A percentile compares a stretch with the other conserved stretches of the same genome.
phyloP scores from a whole-genome alignment of 805 yeast species.

The Yarrowia divulgata region DNA sequence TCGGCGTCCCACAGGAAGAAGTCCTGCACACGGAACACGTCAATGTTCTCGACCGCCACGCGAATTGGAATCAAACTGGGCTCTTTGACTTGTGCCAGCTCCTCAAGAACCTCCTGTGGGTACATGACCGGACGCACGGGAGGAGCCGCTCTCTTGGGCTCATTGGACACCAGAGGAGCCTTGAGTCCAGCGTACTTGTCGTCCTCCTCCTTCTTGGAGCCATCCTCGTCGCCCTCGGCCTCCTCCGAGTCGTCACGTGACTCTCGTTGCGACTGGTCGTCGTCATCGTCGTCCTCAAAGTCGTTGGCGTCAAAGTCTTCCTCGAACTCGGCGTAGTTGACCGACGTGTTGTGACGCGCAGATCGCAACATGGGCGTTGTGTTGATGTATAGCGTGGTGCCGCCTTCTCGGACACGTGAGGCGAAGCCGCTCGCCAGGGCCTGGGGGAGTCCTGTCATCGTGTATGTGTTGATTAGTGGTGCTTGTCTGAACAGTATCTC shows the following conservation, averaged over 20 bases:
- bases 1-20: slow-evolving; percentile 76
- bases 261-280: slow-evolving; percentile 17
- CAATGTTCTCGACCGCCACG: slow-evolving; percentile 65
- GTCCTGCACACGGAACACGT: slow-evolving; percentile 61
- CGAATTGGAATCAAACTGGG: slow-evolving; percentile 69
- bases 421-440: slow-evolving; percentile 79
- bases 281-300: slow-evolving; percentile 52
- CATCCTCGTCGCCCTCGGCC: slow-evolving; percentile 5
- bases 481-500: neutral
- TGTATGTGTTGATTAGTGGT: neutral
- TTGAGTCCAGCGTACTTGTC: slow-evolving; percentile 53
- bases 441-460: slow-evolving; percentile 57
- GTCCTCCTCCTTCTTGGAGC: slow-evolving; percentile 43
- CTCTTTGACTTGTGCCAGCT: slow-evolving; percentile 52
- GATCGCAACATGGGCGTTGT: slow-evolving; percentile 76
- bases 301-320: slow-evolving; percentile 59
- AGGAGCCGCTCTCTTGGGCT: slow-evolving; percentile 32
- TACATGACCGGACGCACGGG: slow-evolving; percentile 43
- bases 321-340: slow-evolving; percentile 83
- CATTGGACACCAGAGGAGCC: slow-evolving; percentile 46
- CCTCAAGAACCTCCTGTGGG: slow-evolving; percentile 51
- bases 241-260: slow-evolving; percentile 25
- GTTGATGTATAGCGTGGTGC: slow-evolving; percentile 73
- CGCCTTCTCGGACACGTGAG: slow-evolving; percentile 73
- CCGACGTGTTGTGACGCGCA: slow-evolving; percentile 63